Conservation (phyloP, 179 eudicot species). For the Silene noctiflora region DNA sequence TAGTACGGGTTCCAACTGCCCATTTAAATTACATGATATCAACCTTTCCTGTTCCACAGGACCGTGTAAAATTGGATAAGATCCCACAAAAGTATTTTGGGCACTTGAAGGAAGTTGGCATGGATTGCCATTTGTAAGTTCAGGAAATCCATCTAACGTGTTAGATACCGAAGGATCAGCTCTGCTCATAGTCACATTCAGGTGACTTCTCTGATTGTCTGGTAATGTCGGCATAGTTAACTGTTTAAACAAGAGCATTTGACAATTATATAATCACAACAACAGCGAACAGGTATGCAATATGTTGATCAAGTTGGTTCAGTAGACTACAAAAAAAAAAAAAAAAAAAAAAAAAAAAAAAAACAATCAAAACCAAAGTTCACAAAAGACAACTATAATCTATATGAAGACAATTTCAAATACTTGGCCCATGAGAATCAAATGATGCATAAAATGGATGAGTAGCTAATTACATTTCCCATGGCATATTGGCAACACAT, state of each 20-base stretch:
- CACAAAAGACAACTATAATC: neutral
- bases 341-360: neutral
- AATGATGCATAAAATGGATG: neutral
- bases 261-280: conserved; percentile 17
- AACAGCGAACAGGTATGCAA: conserved; percentile 8
- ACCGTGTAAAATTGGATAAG: conserved; percentile 11
- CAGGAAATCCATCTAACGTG: conserved; percentile 19
- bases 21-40: conserved; percentile 17
- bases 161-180: conserved; percentile 26
- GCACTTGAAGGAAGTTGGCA: conserved; percentile 21
- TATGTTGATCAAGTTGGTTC: neutral
- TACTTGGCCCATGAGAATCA: neutral
- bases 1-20: conserved; percentile 25
- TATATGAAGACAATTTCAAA: neutral
- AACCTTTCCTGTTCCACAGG: conserved; percentile 17
- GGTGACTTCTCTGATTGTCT: conserved; percentile 28
- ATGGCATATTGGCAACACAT: neutral
- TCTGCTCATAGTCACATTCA: conserved; percentile 25
- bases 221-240: conserved; percentile 26
- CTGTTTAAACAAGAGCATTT: conserved; percentile 26
- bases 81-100: conserved; percentile 6
- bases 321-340: neutral
- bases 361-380: neutral
- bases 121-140: conserved; percentile 22
- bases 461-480: neutral